Conservation (phyloP, 2,329 filamentous ascomycete genomes). For the Colletotrichum sp. region DNA sequence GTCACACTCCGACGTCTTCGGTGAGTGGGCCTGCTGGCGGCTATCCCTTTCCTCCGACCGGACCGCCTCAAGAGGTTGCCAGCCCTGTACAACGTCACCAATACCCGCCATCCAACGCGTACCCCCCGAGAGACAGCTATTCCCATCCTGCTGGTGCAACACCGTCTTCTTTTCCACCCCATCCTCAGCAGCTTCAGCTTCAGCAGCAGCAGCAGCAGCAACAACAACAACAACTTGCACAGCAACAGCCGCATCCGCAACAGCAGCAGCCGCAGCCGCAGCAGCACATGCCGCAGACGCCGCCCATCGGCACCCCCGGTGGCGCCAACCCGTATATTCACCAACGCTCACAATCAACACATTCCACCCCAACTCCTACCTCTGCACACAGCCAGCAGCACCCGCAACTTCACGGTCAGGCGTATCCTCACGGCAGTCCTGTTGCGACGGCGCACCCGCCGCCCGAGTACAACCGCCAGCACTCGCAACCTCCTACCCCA, state of each 20-base stretch:
- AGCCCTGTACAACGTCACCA: conserved; percentile 60
- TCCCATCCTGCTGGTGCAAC: conserved; percentile 40
- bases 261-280: conserved; percentile 25
- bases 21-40: conserved; percentile 44
- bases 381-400: conserved; percentile 65
- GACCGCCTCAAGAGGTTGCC: conserved; percentile 44
- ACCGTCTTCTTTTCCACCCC: conserved; percentile 32
- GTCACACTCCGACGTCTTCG: conserved; percentile 53
- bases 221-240: conserved; percentile 24
- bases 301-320: conserved; percentile 46
- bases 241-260: conserved; percentile 46
- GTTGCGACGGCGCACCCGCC: conserved; percentile 48
- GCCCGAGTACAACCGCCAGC: conserved; percentile 50
- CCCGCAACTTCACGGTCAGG: conserved; percentile 57
- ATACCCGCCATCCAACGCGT: conserved; percentile 50
- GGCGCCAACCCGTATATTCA: conserved; percentile 39
- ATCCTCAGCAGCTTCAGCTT: conserved; percentile 30
- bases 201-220: conserved; percentile 45
- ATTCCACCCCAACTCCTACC: conserved; percentile 66
- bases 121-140: conserved; percentile 52
- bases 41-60: conserved; percentile 56
- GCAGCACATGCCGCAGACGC: conserved; percentile 47
- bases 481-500: conserved; percentile 61
- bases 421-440: conserved; percentile 60
- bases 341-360: conserved; percentile 61